Evolutionary conservation across 2,329 filamentous ascomycete genomes (phyloP), one percentile per base, ranked within the genome.

Genomic region (Plenodomus tracheiphilus): DNA sequence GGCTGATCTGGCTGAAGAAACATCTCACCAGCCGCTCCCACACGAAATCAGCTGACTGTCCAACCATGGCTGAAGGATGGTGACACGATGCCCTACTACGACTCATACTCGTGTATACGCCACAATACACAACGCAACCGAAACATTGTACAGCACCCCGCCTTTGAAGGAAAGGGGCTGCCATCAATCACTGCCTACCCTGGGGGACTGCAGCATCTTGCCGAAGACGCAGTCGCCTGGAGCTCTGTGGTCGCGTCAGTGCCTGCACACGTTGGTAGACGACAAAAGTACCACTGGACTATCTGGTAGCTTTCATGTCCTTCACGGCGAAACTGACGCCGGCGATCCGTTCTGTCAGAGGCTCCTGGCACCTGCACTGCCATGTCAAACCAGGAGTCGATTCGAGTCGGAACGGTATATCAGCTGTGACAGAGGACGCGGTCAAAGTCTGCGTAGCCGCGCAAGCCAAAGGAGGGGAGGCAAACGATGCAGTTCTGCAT

Each of bases 381-480:
- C 83, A 81, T 57, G 81, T 90, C 47, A 88, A 87, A 53, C 84
- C 87, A 0, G 84, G 85, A 3, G 81, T 82, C 11, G 84, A 77
- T 65, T 83, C 81, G 21, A 76, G 76, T 19, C 80, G 85, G 28
- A 81, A 88, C 58, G 86, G 86, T 13, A 76, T 90, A 38, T 64
- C 74, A 2, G 75, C 77, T 0, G 70, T 90, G 3, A 79, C 79
- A 0, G 77, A 83, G 19, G 77, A 82, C 6, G 74, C 73, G 2
- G 78, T 90, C 39, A 81, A 87, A 51, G 68, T 91, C 1, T 86
- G 84, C 40, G 86, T 89, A 2, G 73, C 85, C 0, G 86, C 85
- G 0, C 84, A 81, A 54, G 79, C 87, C 10, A 78, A 80, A 51
- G 84, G 89, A 13, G 85, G 86, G 13, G 84, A 88, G 64, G 83